Evolutionary conservation across 495 filamentous ascomycete genomes (phyloP), one percentile per base, ranked within the genome.

Genomic region (Talaromyces trachyspermus): DNA sequence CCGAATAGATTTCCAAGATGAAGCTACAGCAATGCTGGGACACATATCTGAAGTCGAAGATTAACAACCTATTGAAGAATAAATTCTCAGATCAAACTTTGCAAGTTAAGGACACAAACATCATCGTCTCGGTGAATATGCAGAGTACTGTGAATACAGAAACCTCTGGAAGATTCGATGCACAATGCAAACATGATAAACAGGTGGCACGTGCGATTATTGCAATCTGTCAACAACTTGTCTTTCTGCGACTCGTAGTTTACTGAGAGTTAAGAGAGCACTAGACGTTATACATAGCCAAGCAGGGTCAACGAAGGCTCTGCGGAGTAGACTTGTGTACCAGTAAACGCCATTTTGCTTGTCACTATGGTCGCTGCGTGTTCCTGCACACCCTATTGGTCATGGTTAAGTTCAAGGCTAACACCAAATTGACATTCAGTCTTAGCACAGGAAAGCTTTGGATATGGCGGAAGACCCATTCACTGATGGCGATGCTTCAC

Each of bases 401-500:
- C 48, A 50, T 50, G 4, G 25, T 15, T 41, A 44, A 5, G 40
- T 44, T 50, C 18, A 44, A 45, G 38, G 40, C 48, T 50, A 41
- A 50, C 27, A 22, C 32, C 23, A 32, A 15, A 37, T 25, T 49
- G 27, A 49, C 33, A 38, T 27, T 50, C 14, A 18, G 38, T 33
- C 4, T 43, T 36, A 25, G 40, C 18, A 45, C 37, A 27, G 25
- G 19, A 11, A 43, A 18, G 20, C 33, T 52, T 26, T 12, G 26
- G 40, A 24, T 23, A 53, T 49, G 38, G 33, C 45, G 45, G 46
- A 44, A 49, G 32, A 32, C 37, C 48, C 25, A 15, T 50, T 50
- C 25, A 50, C 35, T 41, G 43, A 18, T 42, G 39, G 44, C 37
- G 48, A 50, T 44, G 27, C 40, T 29, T 50, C 39, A 22, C 48